A percentile compares a stretch with the other conserved stretches of the same genome.
Conservation (phyloP, 1,284 basidiomycete genomes). For the Puccinia brachypodii region DNA sequence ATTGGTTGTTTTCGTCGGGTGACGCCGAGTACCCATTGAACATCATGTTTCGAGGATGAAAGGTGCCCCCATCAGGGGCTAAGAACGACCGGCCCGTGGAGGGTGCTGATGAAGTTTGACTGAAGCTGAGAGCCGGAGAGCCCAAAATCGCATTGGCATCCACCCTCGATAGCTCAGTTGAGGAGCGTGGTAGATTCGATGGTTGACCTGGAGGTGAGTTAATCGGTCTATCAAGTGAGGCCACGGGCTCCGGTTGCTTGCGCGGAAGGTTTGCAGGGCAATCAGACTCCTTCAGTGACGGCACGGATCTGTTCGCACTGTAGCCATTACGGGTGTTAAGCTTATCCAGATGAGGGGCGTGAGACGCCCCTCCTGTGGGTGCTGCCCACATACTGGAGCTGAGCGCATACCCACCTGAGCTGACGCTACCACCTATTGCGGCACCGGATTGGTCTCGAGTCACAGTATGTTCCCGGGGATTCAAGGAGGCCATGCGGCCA, state of each 20-base stretch:
- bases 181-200: constrained; percentile 2
- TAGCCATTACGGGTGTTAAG: neutral
- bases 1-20: constrained; percentile 19
- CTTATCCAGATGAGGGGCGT: neutral
- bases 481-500: neutral
- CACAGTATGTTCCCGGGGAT: neutral
- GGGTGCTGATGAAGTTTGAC: constrained; percentile 38
- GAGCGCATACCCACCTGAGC: constrained; percentile 41
- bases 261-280: neutral
- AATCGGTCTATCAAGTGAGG: neutral
- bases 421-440: neutral
- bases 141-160: constrained; percentile 16
- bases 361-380: neutral
- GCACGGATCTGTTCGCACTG: neutral
- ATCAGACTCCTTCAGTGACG: constrained; percentile 1
- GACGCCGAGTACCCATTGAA: constrained; percentile 27
- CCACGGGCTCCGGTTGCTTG: neutral
- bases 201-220: constrained; percentile 12
- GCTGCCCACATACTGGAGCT: constrained; percentile 48
- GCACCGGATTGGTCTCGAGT: neutral
- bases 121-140: constrained; percentile 46
- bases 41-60: neutral
- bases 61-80: constrained; percentile 20
- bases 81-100: constrained; percentile 40
- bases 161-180: neutral